Evolutionary conservation across 2,329 filamentous ascomycete species (phyloP), one percentile per base, ranked within the genome.

Genomic region (Arthrinium puccinioides): DNA sequence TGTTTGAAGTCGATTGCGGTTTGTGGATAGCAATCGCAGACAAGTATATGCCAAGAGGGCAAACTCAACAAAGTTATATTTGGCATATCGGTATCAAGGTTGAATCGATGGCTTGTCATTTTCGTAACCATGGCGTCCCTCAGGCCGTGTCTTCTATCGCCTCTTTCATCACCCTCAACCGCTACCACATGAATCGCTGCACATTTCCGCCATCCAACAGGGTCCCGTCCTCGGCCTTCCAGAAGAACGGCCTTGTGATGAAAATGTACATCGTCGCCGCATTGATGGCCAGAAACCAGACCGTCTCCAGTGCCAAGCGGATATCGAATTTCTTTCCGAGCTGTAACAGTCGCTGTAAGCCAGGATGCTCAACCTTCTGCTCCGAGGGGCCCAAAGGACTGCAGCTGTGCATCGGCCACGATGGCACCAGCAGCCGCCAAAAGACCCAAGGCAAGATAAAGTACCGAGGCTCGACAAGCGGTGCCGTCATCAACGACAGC

Each of bases 371-470:
- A 8, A 21, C n/a, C 14, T n/a, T 15, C 7, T 15, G 15, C 14
- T 33, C 20, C 3, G 18, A 11, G 11, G 31, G 11, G 9, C 31
- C 31, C 6, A 33, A 11, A 5, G 19, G 33, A 27, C 2, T 9
- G 4, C 6, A 29, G 33, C 20, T 28, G 20, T 18, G 25, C 39
- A 14, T 41, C 25, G 15, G 32, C 64, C 64, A 66, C 36, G 69
- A 59, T 1, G 87, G 87, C 1, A 94, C 64, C 51, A 94, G 74
- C 7, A 97, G 63, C 1, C 92, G 75, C 87, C 89, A 97, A 51
- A 96, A 80, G 8, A 96, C 75, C 87, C 88, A 98, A 0, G 90
- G 89, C 10, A 96, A 71, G 55, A 98, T 94, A 59, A 95, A 95
- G 61, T 98, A 98, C 11, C 92, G 77, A 11, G 92, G 92, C 59